phyloP scores from a whole-genome alignment of 2,329 filamentous ascomycete species.

The Hawksworthiomyces lignivorus region DNA sequence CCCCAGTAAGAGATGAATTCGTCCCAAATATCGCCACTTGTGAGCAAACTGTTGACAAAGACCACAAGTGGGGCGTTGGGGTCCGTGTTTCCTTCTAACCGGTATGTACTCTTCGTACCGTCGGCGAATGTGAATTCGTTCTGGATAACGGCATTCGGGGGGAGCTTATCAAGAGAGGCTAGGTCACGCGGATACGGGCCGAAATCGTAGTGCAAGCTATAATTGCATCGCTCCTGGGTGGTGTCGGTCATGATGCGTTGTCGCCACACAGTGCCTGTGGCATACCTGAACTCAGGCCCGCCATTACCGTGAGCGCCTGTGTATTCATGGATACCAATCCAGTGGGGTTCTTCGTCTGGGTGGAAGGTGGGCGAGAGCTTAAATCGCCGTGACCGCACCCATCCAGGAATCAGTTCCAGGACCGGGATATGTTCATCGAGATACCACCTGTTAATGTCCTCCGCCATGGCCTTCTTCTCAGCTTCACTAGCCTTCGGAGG shows the following conservation, averaged over 20 bases:
- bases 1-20: not conserved
- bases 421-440: slow-evolving; percentile 2
- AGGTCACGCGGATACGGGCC: slow-evolving; percentile 1
- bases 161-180: not conserved
- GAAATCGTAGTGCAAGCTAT: not conserved
- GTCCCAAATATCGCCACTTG: slow-evolving; percentile 1
- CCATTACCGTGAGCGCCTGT: slow-evolving; percentile 2
- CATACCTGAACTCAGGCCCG: slow-evolving; percentile 1
- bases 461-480: not conserved
- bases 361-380: slow-evolving; percentile 2
- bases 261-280: slow-evolving; percentile 2
- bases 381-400: slow-evolving; percentile 3
- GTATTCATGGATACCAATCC: slow-evolving; percentile 4
- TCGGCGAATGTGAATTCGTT: not conserved
- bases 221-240: slow-evolving; percentile 1
- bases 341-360: slow-evolving; percentile 1
- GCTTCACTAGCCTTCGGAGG: not conserved
- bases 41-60: slow-evolving; percentile 3
- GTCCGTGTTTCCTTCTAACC: slow-evolving; percentile 1
- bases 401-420: slow-evolving; percentile 2
- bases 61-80: not conserved
- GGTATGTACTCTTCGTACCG: slow-evolving; percentile 1
- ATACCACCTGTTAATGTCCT: slow-evolving; percentile 3
- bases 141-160: slow-evolving; percentile 1
- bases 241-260: slow-evolving; percentile 3